Evolutionary conservation across 176 grass and related monocot genomes (phyloP), one percentile per base, ranked within the genome.

Genomic region (Paspalum notatum): DNA sequence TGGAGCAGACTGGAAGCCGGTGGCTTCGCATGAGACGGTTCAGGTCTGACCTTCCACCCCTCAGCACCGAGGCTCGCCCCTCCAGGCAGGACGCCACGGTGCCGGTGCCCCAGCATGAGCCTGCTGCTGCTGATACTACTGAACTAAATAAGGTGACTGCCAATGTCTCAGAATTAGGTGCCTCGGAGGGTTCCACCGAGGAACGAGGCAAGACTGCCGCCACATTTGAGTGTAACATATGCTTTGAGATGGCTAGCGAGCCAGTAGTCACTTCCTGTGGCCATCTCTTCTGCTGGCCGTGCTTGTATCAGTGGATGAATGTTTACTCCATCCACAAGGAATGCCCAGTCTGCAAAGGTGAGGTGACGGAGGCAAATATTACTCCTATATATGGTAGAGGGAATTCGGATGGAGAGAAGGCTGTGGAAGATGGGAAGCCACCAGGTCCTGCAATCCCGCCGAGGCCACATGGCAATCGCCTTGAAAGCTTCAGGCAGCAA

Each of bases 241-340:
- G 96, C 70, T 95, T 99, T 48, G 96, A 99, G 3, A 91, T 99
- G 92, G 96, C 96, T 63, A 83, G 16, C 9, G 96, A 99, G 75
- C 96, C 96, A 47, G 90, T 99, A 37, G 96, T 99, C 83, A 99
- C 96, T 58, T 99, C 92, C 13, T 99, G 96, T 46, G 96, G 92
- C 10, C 96, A 99, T 83, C 88, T 99, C 51, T 99, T 95, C 83
- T 99, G 96, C 76, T 99, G 96, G 96, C 88, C 96, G 12, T 99
- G 96, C 68, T 84, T 99, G 81, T 99, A 95, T 54, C 92, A 99
- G 65, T 99, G 96, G 92, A 63, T 99, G 24, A 94, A 95, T 76
- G 84, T 99, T 58, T 91, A 99, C 66, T 95, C 92, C 66, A 90
- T 80, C 68, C 92, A 99, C 80, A 95, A 94, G 64, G 96, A 99